Evolutionary conservation across 352 stramenopile genomes (phyloP), one percentile per base, ranked within the genome.

Genomic region (Phytophthora citricola): DNA sequence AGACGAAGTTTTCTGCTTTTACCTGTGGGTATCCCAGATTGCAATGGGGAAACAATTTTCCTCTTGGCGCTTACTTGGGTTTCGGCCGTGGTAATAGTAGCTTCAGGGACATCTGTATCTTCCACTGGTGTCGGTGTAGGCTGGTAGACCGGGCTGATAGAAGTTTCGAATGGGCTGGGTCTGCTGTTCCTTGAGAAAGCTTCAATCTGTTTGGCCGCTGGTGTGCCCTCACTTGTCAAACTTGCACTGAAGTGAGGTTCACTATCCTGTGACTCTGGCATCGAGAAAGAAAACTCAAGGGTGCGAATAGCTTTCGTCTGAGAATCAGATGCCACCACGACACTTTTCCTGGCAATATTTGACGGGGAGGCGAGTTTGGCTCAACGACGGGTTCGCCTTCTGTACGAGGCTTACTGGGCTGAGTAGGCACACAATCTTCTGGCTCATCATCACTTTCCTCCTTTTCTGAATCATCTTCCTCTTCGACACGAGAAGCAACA

Each of bases 281-380:
- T 78, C 5, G 81, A 67, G 59, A 91, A 91, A 4, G 83, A 85
- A 48, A 92, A 87, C 45, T 90, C 73, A 39, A 92, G 71, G 7
- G 79, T 89, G 15, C 81, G 81, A 26, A 85, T 89, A 38, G 70
- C 60, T 75, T 76, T 77, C 5, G 78, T 73, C 41, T 88, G 70
- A 47, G 65, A 73, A 57, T 79, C 71, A n/a, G 60, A 58, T 2
- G 58, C 55, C 2, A 55, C 43, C 2, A 36, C 79, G 1, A 72
- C 79, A 27, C 46, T 60, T 17, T 78, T 80, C 40, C 75, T 81
- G 22, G 79, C 43, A 4, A 63, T 55, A 12, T 55, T 48, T 66
- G 66, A 29, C 27, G 66, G 49, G 27, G 48, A 39, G 51, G 27
- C 43, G 52, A 44, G 3, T n/a, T 52, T 36, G 58, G 40, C 27